Base-by-base conservation (phyloP, 2,329 filamentous ascomycete species). In the Cladophialophora psammophila region DNA sequence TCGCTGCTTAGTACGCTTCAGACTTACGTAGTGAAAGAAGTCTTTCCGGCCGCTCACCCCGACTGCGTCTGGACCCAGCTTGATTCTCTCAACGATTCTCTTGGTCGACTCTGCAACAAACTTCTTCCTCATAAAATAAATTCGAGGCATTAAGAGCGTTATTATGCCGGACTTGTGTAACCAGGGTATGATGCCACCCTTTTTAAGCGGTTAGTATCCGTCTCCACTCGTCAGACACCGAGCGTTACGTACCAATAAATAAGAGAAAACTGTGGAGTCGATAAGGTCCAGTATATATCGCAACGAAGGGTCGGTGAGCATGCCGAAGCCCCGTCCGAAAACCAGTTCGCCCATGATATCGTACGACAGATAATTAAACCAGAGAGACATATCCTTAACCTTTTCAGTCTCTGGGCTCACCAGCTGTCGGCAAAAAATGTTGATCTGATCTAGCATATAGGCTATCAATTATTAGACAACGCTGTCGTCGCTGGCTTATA, bases 311-410 rank as follows among this genome's bases (percentile, higher is more conserved):
- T 65, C 56, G 0, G 35, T 55, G 1, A 61, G 65, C 34, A 67
- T 52, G 2, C 64, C 40, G 45, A 58, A 67, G 5, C 34, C 26
- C 18, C 45, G 62, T 8, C 65, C 62, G 53, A 67, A 67, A 31
- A 45, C 54, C 18, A 67, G 9, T 20, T 48, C 45, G 13, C 61
- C 61, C 55, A 58, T 58, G 34, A 58, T 40, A 40, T 58, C 55
- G 55, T 58, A 58, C 32, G 55, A 58, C 13, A 64, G 61, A 53
- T 70, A 78, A 20, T 78, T 78, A 42, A 75, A 75, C 75, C 77
- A 80, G 2, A 69, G 67, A 2, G 67, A 69, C 52, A 80, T 69
- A 45, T 79, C 55, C 36, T 58, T 58, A 32, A 58, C 32, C 35
- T 40, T 58, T 18, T 58, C 55, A 12, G 31, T 58, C 12, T 12